Evolutionary conservation across 2,329 filamentous ascomycete species (phyloP), one percentile per base, ranked within the genome.

Genomic region (Pseudogymnoascus destructans): DNA sequence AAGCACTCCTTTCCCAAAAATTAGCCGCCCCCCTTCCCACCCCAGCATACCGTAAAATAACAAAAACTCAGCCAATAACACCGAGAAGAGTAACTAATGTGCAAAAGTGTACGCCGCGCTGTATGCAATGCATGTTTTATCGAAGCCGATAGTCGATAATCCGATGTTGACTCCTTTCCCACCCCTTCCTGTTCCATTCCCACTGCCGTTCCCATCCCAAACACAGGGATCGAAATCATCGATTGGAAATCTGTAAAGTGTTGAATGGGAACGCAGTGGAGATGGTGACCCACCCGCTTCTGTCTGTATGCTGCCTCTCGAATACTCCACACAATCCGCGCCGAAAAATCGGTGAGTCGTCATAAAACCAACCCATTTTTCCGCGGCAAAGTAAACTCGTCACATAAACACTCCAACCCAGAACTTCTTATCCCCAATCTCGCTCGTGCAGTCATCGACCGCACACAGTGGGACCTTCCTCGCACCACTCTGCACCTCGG

Each of bases 371-470:
- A 19, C 13, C n/a, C 23, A 15, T 49, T 4, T 10, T 7, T 11
- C 23, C n/a, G 23, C n/a, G n/a, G 25, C 7, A 11, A 30, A 11
- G 25, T 52, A 30, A 52, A 17, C 15, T 30, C n/a, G 46, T 30
- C 59, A 70, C 21, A 70, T 58, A 67, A 79, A 85, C 35, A 84
- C 76, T 9, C 82, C 82, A 13, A 85, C 75, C 82, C 82, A 85
- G 52, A 78, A 75, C 2, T 70, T 68, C 68, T 84, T 85, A 15
- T 66, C 65, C 13, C 70, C 71, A 2, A 82, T 77, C 32, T 81
- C 80, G 1, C 74, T 73, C 1, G 73, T 66, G 66, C 82, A 85
- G 32, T 71, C 75, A 0, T 81, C 79, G 0, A 85, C 81, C 0
- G 77, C 77, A 63, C 82, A 85, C 3, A 74, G 64, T 1, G 66